Evolutionary conservation across 345 rosid species (phyloP).

Genomic region (Acer negundo): DNA sequence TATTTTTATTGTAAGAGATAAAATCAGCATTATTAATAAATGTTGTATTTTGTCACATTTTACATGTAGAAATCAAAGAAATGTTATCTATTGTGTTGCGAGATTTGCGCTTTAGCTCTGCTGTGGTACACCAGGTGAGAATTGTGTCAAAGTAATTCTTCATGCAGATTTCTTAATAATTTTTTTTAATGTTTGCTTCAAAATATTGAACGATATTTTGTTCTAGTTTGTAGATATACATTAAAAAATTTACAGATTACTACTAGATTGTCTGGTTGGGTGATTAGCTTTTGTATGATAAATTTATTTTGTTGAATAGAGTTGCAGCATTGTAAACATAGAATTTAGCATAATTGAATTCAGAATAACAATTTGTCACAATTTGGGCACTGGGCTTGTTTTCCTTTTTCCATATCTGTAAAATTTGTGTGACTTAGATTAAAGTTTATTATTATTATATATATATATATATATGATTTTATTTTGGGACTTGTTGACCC

Average conservation of each 20-base stretch:
- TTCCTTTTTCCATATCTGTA: background rate
- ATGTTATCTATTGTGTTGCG: slow-evolving; percentile 65
- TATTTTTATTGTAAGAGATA: background rate
- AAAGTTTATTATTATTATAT: background rate
- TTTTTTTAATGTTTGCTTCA: background rate
- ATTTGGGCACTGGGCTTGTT: background rate
- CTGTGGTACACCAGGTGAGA: slow-evolving; percentile 90
- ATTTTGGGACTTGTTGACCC: slow-evolving; percentile 20
- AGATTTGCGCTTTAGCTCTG: slow-evolving; percentile 77
- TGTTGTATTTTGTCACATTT: slow-evolving; percentile 25
- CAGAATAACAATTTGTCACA: background rate
- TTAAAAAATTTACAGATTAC: background rate
- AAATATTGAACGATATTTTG: background rate
- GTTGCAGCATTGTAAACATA: background rate
- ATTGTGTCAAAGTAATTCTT: background rate
- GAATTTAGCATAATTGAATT: background rate
- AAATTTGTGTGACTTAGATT: background rate
- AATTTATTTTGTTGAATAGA: background rate
- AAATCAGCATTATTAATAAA: background rate
- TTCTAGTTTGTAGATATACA: background rate
- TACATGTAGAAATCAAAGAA: slow-evolving; percentile 78
- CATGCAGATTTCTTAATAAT: slow-evolving; percentile 6
- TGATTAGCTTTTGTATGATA: slow-evolving; percentile 10
- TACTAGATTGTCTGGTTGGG: background rate
- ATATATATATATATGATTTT: background rate